Percentiles rank a stretch among this genome's conserved stretches.
Evolutionary conservation across 768 basidiomycete species (phyloP).

Genomic region (Pleurotus ostreatus): DNA sequence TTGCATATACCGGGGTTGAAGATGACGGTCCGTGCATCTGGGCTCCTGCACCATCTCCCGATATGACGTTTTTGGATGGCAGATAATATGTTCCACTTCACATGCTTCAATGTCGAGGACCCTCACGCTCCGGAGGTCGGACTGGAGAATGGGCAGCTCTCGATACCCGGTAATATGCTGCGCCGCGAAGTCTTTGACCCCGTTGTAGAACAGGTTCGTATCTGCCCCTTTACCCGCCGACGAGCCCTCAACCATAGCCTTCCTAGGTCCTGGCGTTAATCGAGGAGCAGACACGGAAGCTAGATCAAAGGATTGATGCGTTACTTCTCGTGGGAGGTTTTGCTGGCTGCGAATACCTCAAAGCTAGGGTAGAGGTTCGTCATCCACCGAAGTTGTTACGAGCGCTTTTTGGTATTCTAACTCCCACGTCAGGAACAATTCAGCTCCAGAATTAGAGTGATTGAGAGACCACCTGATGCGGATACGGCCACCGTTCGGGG

Average conservation of each 20-base stretch:
- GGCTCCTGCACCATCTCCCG: not conserved
- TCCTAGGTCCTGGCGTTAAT: constrained; percentile 71
- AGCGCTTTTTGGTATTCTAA: not conserved
- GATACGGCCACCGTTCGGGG: constrained; percentile 88
- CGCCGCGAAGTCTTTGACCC: constrained; percentile 89
- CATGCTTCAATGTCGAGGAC: constrained; percentile 85
- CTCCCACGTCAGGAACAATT: constrained; percentile 55
- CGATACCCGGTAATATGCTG: constrained; percentile 75
- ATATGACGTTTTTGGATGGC: not conserved
- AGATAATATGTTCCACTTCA: constrained; percentile 83
- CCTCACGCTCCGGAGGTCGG: constrained; percentile 78
- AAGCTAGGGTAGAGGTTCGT: constrained; percentile 70
- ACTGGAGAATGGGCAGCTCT: constrained; percentile 77
- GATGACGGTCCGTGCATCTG: constrained; percentile 66
- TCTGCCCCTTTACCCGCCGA: constrained; percentile 9
- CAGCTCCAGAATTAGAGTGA: constrained; percentile 59
- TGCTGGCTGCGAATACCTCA: constrained; percentile 81
- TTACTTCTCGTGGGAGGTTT: constrained; percentile 89
- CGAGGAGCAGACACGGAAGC: constrained; percentile 66
- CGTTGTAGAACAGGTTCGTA: constrained; percentile 68
- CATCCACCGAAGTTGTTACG: not conserved
- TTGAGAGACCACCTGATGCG: constrained; percentile 80
- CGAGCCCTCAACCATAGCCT: constrained; percentile 2
- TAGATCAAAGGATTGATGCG: constrained; percentile 74
- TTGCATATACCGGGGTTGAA: constrained; percentile 63